Evolutionary conservation across 1,139 yeast genomes (phyloP), one percentile per base, ranked within the genome.

Genomic region (Suzukiozyma palmioleophila): DNA sequence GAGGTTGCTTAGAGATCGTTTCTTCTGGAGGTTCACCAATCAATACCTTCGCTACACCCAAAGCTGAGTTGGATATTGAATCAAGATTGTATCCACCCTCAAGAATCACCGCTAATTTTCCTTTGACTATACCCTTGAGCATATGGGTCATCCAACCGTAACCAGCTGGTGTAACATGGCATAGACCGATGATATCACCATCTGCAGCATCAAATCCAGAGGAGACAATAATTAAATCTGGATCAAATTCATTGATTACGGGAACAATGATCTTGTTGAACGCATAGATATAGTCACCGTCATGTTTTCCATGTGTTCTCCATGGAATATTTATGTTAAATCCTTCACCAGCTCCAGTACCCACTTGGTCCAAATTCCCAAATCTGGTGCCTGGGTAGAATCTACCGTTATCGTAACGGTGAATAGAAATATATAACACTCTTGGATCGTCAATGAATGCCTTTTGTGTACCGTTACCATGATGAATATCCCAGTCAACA

Each of bases 191-290:
- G 41, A 88, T 83, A 62, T 94, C 99, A 39, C 97, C 98, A 52
- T 87, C 96, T 0, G 99, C 99, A 18, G 98, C 98, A 65, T 92
- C 99, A 55, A 92, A 92, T 0, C 99, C 99, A 0, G 97, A 83
- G 32, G 96, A 87, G 26, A 94, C 83, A 30, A 94, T 87, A 6
- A 89, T 89, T 49, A 94, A 70, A 62, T 94, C 98, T 0, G 99
- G 97, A 53, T 84, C 83, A 53, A 84, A 94, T 56, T 94, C 98
- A 42, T 80, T 66, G 37, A 95, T 85, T 35, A 89, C 79, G 0
- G 98, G 98, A 75, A 94, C 75, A 11, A 94, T 77, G n/a, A 90
- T 81, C 51, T 82, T 81, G 49, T 81, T 79, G 62, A 94, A 90
- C 1, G 98, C 97, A 61, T 90, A 87, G 35, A 90, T 75, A 60